Evolutionary conservation across 2,329 filamentous ascomycete genomes (phyloP).

Genomic region (Hypoxylon sp.): DNA sequence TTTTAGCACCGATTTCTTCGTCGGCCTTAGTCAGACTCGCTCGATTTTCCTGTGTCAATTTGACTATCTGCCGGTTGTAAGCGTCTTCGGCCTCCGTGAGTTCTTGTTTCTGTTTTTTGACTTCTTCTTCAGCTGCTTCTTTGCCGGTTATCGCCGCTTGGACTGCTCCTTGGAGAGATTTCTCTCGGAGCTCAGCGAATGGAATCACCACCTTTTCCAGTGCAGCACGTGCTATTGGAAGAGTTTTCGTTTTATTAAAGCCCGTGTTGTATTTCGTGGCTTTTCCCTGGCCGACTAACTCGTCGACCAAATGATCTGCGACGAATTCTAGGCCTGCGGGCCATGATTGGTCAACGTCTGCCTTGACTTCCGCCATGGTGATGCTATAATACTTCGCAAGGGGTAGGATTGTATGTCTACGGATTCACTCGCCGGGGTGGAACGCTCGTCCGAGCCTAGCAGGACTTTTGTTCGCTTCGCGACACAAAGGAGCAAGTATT

Average conservation of each 20-base stretch:
- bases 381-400: neutral
- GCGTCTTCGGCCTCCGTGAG: neutral
- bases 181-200: neutral
- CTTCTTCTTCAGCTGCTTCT: neutral
- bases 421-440: neutral
- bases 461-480: constrained; percentile 32
- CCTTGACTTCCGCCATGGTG: constrained; percentile 12
- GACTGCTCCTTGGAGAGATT: neutral
- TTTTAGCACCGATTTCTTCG: neutral
- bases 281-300: neutral
- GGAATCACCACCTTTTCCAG: neutral
- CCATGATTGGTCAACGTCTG: neutral
- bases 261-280: neutral
- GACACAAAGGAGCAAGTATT: constrained; percentile 32
- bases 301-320: neutral
- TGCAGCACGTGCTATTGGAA: neutral
- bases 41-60: neutral
- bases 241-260: neutral
- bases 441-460: constrained; percentile 9
- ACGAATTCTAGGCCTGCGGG: neutral
- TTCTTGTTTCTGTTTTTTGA: neutral
- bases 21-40: neutral
- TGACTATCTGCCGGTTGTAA: neutral
- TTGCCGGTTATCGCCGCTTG: neutral
- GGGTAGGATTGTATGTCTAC: neutral